Percentiles rank a stretch among this genome's conserved stretches.
Evolutionary conservation across 176 grass and related monocot species (phyloP).

Genomic region (Aegilops umbellulata): DNA sequence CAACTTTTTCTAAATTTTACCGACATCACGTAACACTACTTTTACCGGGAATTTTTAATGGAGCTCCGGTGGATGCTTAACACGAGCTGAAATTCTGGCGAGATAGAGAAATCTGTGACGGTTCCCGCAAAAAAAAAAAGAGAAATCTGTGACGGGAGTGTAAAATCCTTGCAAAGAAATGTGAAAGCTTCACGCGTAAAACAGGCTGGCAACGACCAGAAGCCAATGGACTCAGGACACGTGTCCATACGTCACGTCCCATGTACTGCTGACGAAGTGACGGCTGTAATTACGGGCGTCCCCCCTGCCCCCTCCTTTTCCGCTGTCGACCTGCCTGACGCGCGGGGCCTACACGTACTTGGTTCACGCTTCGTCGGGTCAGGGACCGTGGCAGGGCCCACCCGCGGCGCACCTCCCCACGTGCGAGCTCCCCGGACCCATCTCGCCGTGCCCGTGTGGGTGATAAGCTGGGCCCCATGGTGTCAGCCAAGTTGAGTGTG

Average conservation of each 20-base stretch:
- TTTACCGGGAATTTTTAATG: no score
- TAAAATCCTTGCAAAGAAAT: no score
- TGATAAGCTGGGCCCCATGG: not conserved
- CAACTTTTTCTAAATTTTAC: no score
- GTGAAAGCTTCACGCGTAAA: not conserved
- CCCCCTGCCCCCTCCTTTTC: not conserved
- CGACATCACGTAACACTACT: no score
- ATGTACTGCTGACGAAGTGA: constrained; percentile 37
- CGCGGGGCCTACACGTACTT: not conserved
- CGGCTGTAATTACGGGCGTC: constrained; percentile 55
- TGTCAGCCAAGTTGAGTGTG: not conserved
- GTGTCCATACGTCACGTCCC: constrained; percentile 43
- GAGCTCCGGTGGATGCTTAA: no score
- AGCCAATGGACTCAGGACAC: not conserved
- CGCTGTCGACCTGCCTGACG: not conserved
- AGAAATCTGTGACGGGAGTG: no score
- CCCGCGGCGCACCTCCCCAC: constrained; percentile 13
- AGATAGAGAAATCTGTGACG: no score
- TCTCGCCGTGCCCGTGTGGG: not conserved
- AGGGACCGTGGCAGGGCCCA: not conserved
- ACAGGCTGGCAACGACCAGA: not conserved
- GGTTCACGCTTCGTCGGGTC: not conserved
- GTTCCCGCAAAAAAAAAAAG: no score
- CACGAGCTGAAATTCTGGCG: no score
- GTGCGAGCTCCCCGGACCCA: constrained; percentile 14